Base-by-base conservation (phyloP, 345 rosid genomes). In the Cardamine resedifolia region DNA sequence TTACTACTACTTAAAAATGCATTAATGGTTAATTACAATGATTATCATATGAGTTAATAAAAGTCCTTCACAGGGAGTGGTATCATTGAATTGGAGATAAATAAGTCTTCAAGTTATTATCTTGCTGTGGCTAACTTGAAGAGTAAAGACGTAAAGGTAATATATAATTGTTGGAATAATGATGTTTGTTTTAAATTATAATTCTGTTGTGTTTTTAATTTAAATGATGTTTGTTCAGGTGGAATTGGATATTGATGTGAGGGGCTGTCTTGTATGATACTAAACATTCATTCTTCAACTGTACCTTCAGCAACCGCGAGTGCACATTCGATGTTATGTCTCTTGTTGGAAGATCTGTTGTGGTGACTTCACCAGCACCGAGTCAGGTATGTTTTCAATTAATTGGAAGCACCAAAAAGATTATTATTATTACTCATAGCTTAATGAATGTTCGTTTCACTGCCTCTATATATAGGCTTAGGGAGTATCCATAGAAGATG, bases 111-210 rank as follows among this genome's bases (percentile, higher is more conserved):
- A 63, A 77, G 51, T 72, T 94, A 89, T 82, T 87, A 82, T 70
- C 64, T 94, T 59, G 88, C 88, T 53, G 72, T 83, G 79, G 87
- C 86, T 69, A 91, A 91, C 84, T 67, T 83, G 71, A 83, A 91
- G 80, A 64, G 77, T 0, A 85, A 80, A 68, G 84, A 82, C 15
- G 76, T 83, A 27, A 67, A 84, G 92, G 98, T 91, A 87, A 77
- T 58, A 39, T n/a, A n/a, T n/a, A n/a, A 21, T 16, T 1, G 20
- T 9, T n/a, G n/a, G n/a, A n/a, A n/a, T n/a, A n/a, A n/a, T n/a
- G n/a, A n/a, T n/a, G n/a, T n/a, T n/a, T n/a, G n/a, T n/a, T n/a
- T n/a, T n/a, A n/a, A n/a, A n/a, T n/a, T n/a, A n/a, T n/a, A n/a
- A n/a, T n/a, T n/a, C n/a, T n/a, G 44, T 43, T 26, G 15, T 27